phyloP scores from a whole-genome alignment of 345 rosid species.

The Geranium brycei region DNA sequence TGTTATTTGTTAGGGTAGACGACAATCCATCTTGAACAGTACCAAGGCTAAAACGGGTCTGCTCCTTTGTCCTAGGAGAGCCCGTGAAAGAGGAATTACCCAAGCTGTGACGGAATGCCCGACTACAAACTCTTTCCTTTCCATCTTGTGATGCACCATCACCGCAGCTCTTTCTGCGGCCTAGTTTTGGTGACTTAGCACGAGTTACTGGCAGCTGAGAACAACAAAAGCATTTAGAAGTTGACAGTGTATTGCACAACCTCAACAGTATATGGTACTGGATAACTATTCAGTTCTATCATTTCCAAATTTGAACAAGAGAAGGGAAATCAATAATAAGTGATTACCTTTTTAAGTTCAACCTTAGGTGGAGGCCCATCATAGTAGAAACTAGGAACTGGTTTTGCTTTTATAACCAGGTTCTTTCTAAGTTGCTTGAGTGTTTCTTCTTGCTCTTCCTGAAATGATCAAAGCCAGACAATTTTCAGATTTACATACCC shows the following conservation, averaged over 20 bases:
- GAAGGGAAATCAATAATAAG: background rate
- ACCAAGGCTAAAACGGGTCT: background rate
- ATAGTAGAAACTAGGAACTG: slow-evolving; percentile 77
- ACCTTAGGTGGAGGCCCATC: slow-evolving; percentile 82
- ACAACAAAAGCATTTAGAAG: slow-evolving; percentile 3
- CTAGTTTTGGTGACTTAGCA: slow-evolving; percentile 66
- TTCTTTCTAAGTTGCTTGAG: slow-evolving; percentile 69
- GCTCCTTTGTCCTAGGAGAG: slow-evolving; percentile 20
- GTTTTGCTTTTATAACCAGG: slow-evolving; percentile 66
- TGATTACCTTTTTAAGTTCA: slow-evolving; percentile 62
- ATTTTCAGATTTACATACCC: background rate
- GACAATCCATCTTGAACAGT: too few relatives aligned
- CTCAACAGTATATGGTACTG: background rate
- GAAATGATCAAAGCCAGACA: background rate
- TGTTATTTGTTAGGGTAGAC: background rate
- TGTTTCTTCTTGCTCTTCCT: slow-evolving; percentile 87
- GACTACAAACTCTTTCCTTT: slow-evolving; percentile 42
- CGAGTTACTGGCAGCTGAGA: slow-evolving; percentile 74
- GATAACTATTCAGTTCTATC: background rate
- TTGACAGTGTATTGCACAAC: too few relatives aligned
- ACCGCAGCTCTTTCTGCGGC: slow-evolving; percentile 79
- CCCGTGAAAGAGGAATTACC: slow-evolving; percentile 17
- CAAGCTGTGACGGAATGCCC: slow-evolving; percentile 52
- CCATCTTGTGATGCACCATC: slow-evolving; percentile 34
- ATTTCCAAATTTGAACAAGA: background rate